Percentiles rank a stretch among this genome's conserved stretches.
Evolutionary conservation across 306 rosid genomes (phyloP).

Genomic region (Lathyrus aphaca): DNA sequence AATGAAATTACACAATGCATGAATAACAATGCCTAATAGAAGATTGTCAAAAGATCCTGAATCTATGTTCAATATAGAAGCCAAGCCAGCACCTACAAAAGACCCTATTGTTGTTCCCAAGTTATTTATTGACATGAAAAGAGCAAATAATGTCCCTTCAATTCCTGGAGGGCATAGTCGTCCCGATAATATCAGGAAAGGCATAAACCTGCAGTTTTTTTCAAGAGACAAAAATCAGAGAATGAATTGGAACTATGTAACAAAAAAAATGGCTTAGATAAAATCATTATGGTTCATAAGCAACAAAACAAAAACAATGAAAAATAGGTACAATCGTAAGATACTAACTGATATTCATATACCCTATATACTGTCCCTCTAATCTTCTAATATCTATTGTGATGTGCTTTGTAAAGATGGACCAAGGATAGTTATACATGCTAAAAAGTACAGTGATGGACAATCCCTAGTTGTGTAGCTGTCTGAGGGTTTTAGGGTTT

Average conservation of each 20-base stretch:
- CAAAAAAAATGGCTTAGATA: slow-evolving; percentile 6
- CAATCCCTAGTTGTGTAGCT: no score
- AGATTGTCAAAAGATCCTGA: slow-evolving; percentile 87
- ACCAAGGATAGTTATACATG: background rate
- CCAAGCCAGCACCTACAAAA: slow-evolving; percentile 73
- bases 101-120: slow-evolving; percentile 72
- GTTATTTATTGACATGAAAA: slow-evolving; percentile 89
- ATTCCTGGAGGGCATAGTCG: slow-evolving; percentile 90
- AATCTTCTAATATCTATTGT: background rate
- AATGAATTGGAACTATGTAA: slow-evolving; percentile 17
- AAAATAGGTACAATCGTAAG: slow-evolving; percentile 4
- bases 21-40: slow-evolving; percentile 60
- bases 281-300: slow-evolving; percentile 13
- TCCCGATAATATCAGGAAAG: slow-evolving; percentile 83
- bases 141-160: slow-evolving; percentile 90
- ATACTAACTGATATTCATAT: no score
- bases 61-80: slow-evolving; percentile 68
- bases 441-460: no score
- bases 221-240: background rate
- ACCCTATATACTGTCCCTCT: background rate
- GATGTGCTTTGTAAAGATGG: slow-evolving; percentile 23
- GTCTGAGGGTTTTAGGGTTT: no score
- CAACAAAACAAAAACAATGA: slow-evolving; percentile 4
- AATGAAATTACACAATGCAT: slow-evolving; percentile 65
- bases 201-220: slow-evolving; percentile 77